Base-by-base conservation (phyloP, 129 eudicot species). In the Tagetes patula region DNA sequence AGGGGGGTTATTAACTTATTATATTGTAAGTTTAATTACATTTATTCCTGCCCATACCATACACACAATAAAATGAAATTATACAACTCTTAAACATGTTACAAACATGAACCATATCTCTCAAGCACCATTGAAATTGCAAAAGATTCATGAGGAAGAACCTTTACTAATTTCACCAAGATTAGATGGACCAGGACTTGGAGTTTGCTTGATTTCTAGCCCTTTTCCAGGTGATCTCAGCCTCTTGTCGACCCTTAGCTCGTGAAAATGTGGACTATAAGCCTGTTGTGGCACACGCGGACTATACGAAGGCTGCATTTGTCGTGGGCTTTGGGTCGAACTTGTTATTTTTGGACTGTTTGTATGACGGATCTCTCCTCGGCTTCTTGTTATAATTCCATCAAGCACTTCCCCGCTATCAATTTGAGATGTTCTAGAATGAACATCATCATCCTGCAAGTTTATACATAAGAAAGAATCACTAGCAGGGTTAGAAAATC, bases 311-410 rank as follows among this genome's bases (percentile, higher is more conserved):
- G 87, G 72, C 81, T 56, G 80, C 88, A 80, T 80, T 73, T 81
- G 83, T 53, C 79, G 85, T 42, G 53, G 73, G 71, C 88, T 80
- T 71, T 81, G 71, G 43, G 85, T 85, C 1, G 86, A 79, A 80
- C 96, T 92, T 41, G 87, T 83, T 13, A 85, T 75, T 77, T 85
- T 92, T 10, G 98, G 94, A 73, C 98, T 92, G 48, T 69, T 74
- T 5, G 74, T 65, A 74, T 68, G 91, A 1, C 90, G 89, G 42
- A 91, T 77, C 77, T 91, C 97, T 36, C 97, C 97, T 3, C 97
- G 87, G 74, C 97, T 86, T 80, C 97, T 86, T 74, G 97, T 91
- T 59, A 88, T 68, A 2, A 91, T 84, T 65, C 79, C 97, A 61
- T 88, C 97, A 53, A 91, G 84, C 30, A 91, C 56, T 74, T 91